Conservation (phyloP, 768 basidiomycete species). For the Suillus bovinus region DNA sequence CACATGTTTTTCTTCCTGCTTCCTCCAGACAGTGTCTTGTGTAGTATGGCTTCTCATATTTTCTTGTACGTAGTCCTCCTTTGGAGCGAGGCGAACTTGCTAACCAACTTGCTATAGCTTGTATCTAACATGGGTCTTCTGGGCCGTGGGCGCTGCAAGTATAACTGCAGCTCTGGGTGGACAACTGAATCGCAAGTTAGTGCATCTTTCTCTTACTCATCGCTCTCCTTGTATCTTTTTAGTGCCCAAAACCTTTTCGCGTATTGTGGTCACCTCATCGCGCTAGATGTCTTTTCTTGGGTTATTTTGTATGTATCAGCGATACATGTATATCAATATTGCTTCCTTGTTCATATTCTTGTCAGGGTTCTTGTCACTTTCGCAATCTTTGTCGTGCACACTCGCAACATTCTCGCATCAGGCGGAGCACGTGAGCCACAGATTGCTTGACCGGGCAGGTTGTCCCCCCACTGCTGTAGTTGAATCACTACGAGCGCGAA, state of each 20-base stretch:
- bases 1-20: constrained; percentile 58
- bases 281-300: constrained; percentile 76
- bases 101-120: constrained; percentile 41
- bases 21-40: constrained; percentile 47
- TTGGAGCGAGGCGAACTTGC: constrained; percentile 3
- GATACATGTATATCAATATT: not conserved
- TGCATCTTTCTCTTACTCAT: constrained; percentile 10
- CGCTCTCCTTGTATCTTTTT: not conserved
- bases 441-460: not conserved
- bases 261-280: constrained; percentile 78
- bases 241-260: constrained; percentile 46
- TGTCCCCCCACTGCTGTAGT: not conserved
- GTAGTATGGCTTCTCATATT: constrained; percentile 63
- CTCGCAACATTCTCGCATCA: constrained; percentile 58
- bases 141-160: constrained; percentile 71
- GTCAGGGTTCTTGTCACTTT: constrained; percentile 66
- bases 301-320: constrained; percentile 55
- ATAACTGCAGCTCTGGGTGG: constrained; percentile 71
- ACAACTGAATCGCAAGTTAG: constrained; percentile 66
- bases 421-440: constrained; percentile 42
- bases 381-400: constrained; percentile 54
- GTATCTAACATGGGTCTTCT: constrained; percentile 74
- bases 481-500: not conserved
- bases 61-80: constrained; percentile 50
- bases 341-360: not conserved